phyloP scores from a whole-genome alignment of 164 flowering plant genomes.

The Vitis rotundifolia region DNA sequence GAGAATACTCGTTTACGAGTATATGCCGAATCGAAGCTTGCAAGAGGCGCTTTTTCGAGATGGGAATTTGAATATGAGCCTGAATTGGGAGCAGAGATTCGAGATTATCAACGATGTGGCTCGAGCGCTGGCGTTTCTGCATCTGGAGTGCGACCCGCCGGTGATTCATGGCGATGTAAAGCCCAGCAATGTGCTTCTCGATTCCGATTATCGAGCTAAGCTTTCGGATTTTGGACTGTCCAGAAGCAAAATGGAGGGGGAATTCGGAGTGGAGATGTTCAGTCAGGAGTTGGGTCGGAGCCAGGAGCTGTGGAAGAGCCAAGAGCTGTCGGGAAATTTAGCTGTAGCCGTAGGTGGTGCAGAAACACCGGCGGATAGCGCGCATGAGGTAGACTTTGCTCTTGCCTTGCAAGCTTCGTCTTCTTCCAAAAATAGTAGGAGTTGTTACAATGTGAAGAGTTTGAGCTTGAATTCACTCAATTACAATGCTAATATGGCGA shows the following conservation, averaged over 20 bases:
- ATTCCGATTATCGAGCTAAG: constrained; percentile 68
- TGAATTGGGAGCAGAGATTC: constrained; percentile 79
- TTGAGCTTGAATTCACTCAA: constrained; percentile 29
- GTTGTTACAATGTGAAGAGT: constrained; percentile 27
- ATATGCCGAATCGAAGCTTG: constrained; percentile 86
- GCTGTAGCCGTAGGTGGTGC: constrained; percentile 11
- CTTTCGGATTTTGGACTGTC: constrained; percentile 95
- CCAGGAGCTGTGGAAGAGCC: constrained; percentile 61
- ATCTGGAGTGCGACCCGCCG: constrained; percentile 84
- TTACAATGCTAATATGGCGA: constrained; percentile 22
- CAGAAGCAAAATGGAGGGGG: constrained; percentile 76
- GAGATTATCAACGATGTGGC: constrained; percentile 69
- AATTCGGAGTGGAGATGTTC: constrained; percentile 70
- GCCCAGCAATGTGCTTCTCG: constrained; percentile 93
- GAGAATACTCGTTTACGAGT: constrained; percentile 80
- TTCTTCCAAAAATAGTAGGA: constrained; percentile 55
- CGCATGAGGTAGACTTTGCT: constrained; percentile 79
- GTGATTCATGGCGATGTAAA: constrained; percentile 95
- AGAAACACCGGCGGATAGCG: constrained; percentile 44
- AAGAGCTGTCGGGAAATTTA: constrained; percentile 61
- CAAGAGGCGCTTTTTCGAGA: constrained; percentile 73
- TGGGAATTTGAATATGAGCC: constrained; percentile 4
- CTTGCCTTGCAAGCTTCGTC: constrained; percentile 75
- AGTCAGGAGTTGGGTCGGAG: constrained; percentile 77
- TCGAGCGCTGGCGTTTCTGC: constrained; percentile 75